Evolutionary conservation across 352 stramenopile genomes (phyloP), one percentile per base, ranked within the genome.

Genomic region (Saprolegnia parasitica): DNA sequence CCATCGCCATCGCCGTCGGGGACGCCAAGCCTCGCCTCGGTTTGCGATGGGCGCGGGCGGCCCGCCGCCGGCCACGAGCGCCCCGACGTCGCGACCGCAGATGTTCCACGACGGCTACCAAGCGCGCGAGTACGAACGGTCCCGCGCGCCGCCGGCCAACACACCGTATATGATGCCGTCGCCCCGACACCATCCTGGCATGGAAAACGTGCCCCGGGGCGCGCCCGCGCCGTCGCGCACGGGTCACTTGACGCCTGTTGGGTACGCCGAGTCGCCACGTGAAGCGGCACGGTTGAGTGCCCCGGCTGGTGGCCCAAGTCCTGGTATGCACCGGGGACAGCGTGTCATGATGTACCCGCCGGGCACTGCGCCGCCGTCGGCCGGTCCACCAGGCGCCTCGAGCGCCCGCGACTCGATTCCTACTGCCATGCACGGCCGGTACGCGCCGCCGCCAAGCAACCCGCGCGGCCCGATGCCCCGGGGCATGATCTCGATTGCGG

Each of bases 401-500:
- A 61, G n/a, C 11, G 11, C 24, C 9, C 37, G 10, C 20, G 6
- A 67, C 21, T 67, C 58, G 18, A 10, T 49, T 3, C 42, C 42
- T 2, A 2, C 42, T 3, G 11, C 42, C 13, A 49, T 49, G 42
- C 42, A 49, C 42, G 42, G 42, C 13, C 42, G 42, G 42, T 49
- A 49, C 42, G 42, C 42, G 42, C 42, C 42, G 42, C 42, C 42
- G 42, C 40, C 58, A 67, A 8, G 35, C 39, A 40, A 21, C 29
- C 40, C 58, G 54, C 58, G 39, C 42, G 56, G 54, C 24, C 54
- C 21, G 21, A 15, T 35, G 21, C 15, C 23, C 35, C 58, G 58
- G 24, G 42, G 29, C n/a, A 67, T 56, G 45, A 67, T 67, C 26
- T 67, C 58, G 23, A 67, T 67, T 37, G 52, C 58, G 24, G 58